Evolutionary conservation across 2,329 filamentous ascomycete species (phyloP), one percentile per base, ranked within the genome.

Genomic region (Trichoderma polysporum): DNA sequence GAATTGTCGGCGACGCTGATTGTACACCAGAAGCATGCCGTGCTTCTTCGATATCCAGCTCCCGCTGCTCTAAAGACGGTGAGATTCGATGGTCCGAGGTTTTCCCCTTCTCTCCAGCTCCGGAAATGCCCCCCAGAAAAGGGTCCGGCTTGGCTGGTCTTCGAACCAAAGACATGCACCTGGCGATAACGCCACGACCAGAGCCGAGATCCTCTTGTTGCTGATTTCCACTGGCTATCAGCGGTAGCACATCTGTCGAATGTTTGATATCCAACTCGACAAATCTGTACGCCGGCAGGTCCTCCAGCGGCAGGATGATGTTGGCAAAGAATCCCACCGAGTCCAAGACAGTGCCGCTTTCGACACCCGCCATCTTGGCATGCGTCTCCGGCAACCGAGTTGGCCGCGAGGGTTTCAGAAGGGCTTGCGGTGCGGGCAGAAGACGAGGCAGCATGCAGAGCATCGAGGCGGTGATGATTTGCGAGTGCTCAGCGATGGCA

Each of bases 241-340:
- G 31, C 12, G 74, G 17, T 67, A 13, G 29, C 15, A 27, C 71
- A 35, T 80, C 73, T 2, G 74, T 75, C 41, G 63, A 54, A 70
- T 87, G 85, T 68, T 72, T 76, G 66, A 88, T 86, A 66, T 81
- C 74, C 31, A 84, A 71, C 37, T 85, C 79, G 69, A 78, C 76
- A 73, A 88, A 85, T 17, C 78, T 75, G 66, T 83, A 85, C 2
- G 82, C 74, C 3, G 77, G 76, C 19, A 84, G 71, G 6, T 82
- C 77, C 52, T 86, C 84, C 22, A 87, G 80, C 4, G 83, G 83
- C 60, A 86, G 84, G 66, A 89, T 82, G 69, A 88, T 85, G 70
- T 86, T 86, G 47, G 86, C 84, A 70, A 89, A 89, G 78, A 87
- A 88, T 64, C 86, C 86, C 5, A 88, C 82, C 1, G 84, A 82